Evolutionary conservation across 2,329 filamentous ascomycete genomes (phyloP).

Genomic region (Colletotrichum sp.): DNA sequence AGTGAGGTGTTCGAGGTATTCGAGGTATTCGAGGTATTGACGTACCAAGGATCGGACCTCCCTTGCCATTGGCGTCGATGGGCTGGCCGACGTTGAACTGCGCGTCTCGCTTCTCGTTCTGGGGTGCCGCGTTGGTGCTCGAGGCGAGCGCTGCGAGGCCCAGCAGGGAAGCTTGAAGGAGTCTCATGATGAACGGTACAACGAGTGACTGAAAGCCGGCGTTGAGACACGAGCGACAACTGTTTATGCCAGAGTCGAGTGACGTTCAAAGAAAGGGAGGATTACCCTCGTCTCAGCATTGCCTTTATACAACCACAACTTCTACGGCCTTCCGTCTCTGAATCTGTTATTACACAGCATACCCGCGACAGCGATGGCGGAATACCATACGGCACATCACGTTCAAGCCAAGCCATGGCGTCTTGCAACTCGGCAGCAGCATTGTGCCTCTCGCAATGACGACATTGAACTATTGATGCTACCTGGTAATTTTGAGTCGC

Average conservation of each 20-base stretch:
- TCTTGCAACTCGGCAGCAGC: not conserved
- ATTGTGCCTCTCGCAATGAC: not conserved
- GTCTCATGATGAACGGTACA: not conserved
- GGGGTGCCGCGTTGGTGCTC: not conserved
- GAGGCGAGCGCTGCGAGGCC: not conserved
- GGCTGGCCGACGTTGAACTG: slow-evolving; percentile 59
- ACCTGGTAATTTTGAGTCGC: not conserved
- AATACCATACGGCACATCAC: not conserved
- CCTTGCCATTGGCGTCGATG: slow-evolving; percentile 61
- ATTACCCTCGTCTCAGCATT: not conserved
- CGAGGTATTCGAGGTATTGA: not conserved
- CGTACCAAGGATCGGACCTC: slow-evolving; percentile 62
- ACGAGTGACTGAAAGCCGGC: not conserved
- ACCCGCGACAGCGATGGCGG: not conserved
- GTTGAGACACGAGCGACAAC: not conserved
- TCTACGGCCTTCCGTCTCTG: not conserved
- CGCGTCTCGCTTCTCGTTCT: slow-evolving; percentile 16
- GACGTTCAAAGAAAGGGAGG: not conserved
- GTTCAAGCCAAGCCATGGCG: not conserved
- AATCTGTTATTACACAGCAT: not conserved
- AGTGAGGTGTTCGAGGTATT: not conserved
- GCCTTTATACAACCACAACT: not conserved
- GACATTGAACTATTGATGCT: slow-evolving; percentile 10
- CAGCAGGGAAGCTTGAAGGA: not conserved
- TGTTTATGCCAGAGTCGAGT: not conserved